A percentile compares a stretch with the other conserved stretches of the same genome.
Conservation (phyloP, 805 yeast species). For the Komagataella ulmi region DNA sequence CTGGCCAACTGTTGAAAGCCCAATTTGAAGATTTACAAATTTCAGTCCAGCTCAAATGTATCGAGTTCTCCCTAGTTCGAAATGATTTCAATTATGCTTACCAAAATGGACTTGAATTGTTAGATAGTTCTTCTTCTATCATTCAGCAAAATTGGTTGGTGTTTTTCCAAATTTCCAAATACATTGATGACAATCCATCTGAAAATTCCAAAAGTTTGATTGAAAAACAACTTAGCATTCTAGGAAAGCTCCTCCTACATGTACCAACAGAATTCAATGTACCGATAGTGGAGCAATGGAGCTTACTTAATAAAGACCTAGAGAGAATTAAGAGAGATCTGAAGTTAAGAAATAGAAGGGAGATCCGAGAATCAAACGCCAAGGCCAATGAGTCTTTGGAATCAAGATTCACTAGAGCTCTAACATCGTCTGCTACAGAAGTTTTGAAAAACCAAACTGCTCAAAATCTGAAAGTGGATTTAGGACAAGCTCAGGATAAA, state of each 20-base stretch:
- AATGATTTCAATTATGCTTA: conserved; percentile 50
- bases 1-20: background rate
- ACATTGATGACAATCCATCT: conserved; percentile 14
- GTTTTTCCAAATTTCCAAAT: conserved; percentile 61
- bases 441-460: conserved; percentile 12
- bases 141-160: conserved; percentile 46
- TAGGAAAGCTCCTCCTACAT: conserved; percentile 35
- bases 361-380: background rate
- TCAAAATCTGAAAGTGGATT: conserved; percentile 3
- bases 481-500: background rate
- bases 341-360: conserved; percentile 2
- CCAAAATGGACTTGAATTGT: conserved; percentile 22
- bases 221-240: conserved; percentile 36
- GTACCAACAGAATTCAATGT: conserved; percentile 44
- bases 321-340: conserved; percentile 18
- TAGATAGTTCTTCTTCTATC: conserved; percentile 13
- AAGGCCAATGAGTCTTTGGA: conserved; percentile 4
- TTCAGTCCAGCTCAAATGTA: conserved; percentile 29
- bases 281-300: conserved; percentile 53
- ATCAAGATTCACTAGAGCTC: conserved; percentile 10
- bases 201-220: conserved; percentile 22
- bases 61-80: conserved; percentile 54
- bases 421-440: conserved; percentile 10
- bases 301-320: conserved; percentile 27
- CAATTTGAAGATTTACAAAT: background rate